Conservation (phyloP, 2,329 filamentous ascomycete genomes). For the Gaeumannomyces tritici region DNA sequence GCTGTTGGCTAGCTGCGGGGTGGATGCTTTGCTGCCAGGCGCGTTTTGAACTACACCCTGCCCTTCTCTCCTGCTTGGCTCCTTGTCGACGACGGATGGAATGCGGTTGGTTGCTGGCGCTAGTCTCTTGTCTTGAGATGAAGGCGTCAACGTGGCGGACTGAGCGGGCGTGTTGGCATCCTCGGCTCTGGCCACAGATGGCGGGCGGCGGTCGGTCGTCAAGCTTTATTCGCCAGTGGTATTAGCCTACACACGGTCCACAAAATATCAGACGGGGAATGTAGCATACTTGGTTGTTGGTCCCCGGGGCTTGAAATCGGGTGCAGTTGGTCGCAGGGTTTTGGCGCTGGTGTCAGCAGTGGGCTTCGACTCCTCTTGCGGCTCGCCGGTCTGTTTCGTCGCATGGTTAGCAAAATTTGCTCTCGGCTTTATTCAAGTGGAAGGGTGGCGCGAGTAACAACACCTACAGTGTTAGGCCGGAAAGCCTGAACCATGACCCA, state of each 20-base stretch:
- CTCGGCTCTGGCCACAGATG: constrained; percentile 43
- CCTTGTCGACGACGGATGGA: constrained; percentile 10
- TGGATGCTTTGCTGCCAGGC: constrained; percentile 15
- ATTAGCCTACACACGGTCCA: background rate
- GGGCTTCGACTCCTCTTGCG: constrained; percentile 7
- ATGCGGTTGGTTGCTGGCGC: constrained; percentile 9
- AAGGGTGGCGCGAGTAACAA: background rate
- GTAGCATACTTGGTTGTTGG: background rate
- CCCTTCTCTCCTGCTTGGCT: constrained; percentile 12
- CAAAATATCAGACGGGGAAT: background rate
- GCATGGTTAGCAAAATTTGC: background rate
- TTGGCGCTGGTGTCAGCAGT: constrained; percentile 12
- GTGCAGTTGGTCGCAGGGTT: constrained; percentile 46
- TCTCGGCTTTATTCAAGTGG: background rate
- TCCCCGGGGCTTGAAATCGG: constrained; percentile 52
- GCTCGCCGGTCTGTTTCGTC: constrained; percentile 7
- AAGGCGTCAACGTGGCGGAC: constrained; percentile 12
- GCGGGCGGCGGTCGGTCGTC: background rate
- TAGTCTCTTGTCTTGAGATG: constrained; percentile 9
- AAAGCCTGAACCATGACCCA: constrained; percentile 73
- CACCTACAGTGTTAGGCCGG: constrained; percentile 51
- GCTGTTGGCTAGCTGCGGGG: constrained; percentile 13
- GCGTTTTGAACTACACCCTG: constrained; percentile 6
- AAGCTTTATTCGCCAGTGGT: background rate
- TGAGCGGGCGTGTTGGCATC: constrained; percentile 29